Evolutionary conservation across 305 asterid species (phyloP).

Genomic region (Striga hermonthica): DNA sequence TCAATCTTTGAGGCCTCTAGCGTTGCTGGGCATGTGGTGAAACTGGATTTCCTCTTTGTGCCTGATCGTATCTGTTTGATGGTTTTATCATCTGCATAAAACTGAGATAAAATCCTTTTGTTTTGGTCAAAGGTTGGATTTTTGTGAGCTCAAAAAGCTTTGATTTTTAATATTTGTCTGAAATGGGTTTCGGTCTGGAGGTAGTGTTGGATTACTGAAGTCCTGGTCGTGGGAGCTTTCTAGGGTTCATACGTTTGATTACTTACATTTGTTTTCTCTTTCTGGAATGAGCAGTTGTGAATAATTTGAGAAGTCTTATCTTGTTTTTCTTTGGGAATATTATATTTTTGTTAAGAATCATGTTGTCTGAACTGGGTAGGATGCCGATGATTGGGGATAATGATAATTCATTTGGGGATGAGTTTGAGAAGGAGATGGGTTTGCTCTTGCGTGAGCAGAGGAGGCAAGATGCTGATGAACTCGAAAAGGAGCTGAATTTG

Average conservation of each 20-base stretch:
- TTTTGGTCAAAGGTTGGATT: constrained; percentile 44
- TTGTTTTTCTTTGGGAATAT: background rate
- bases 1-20: constrained; percentile 27
- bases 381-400: constrained; percentile 72
- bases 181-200: constrained; percentile 31
- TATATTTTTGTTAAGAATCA: constrained; percentile 38
- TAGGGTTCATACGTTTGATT: constrained; percentile 35
- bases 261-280: constrained; percentile 10
- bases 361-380: constrained; percentile 85
- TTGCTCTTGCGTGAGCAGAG: constrained; percentile 71
- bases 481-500: constrained; percentile 87
- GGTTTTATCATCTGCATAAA: constrained; percentile 27
- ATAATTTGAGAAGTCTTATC: constrained; percentile 21
- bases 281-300: constrained; percentile 41
- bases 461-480: constrained; percentile 81
- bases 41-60: constrained; percentile 18
- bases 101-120: constrained; percentile 32
- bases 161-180: constrained; percentile 30
- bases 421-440: constrained; percentile 79
- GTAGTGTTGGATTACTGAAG: constrained; percentile 26
- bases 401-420: constrained; percentile 84
- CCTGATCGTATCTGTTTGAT: constrained; percentile 42
- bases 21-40: constrained; percentile 24
- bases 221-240: constrained; percentile 30
- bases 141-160: constrained; percentile 35